Conservation (phyloP, 768 basidiomycete species). For the Amyloporia xantha region DNA sequence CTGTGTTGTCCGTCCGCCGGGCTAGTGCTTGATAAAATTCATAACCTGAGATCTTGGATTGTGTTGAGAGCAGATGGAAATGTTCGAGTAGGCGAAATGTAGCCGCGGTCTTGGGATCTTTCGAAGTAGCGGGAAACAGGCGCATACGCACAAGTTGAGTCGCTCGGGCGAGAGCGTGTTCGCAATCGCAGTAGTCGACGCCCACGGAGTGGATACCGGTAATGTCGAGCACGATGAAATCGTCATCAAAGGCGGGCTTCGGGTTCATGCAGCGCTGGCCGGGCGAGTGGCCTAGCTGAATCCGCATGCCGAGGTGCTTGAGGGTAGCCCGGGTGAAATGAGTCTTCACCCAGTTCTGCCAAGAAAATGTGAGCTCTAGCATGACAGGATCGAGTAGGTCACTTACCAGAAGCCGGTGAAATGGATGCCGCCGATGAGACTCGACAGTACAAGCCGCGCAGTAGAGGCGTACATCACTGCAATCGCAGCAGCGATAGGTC, state of each 20-base stretch:
- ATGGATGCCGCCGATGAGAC: no score
- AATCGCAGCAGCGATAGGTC: no score
- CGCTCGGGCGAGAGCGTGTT: not conserved
- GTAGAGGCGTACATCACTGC: no score
- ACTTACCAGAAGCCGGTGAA: no score
- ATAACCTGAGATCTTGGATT: slow-evolving; percentile 26
- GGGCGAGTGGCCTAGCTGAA: slow-evolving; percentile 23
- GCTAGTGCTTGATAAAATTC: slow-evolving; percentile 27
- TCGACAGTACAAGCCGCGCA: no score
- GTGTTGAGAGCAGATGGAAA: slow-evolving; percentile 28
- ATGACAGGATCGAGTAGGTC: no score
- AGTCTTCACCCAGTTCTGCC: not conserved
- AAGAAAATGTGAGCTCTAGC: no score
- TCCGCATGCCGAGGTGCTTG: slow-evolving; percentile 11
- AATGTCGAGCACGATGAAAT: slow-evolving; percentile 18
- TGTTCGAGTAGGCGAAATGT: slow-evolving; percentile 25
- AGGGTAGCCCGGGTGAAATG: slow-evolving; percentile 3
- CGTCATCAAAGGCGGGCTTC: not conserved
- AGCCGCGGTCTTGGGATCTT: slow-evolving; percentile 22
- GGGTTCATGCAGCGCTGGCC: slow-evolving; percentile 10
- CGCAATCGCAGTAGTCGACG: slow-evolving; percentile 22
- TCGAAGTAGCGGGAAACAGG: slow-evolving; percentile 26
- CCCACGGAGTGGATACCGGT: slow-evolving; percentile 21
- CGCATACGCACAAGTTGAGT: slow-evolving; percentile 25
- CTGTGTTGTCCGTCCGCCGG: slow-evolving; percentile 27